These are phyloP conservation scores for Pyrrhoderma lamaoense DNA, from an alignment of 1,284 basidiomycete genomes.

Conservation along the genomic window DNA sequence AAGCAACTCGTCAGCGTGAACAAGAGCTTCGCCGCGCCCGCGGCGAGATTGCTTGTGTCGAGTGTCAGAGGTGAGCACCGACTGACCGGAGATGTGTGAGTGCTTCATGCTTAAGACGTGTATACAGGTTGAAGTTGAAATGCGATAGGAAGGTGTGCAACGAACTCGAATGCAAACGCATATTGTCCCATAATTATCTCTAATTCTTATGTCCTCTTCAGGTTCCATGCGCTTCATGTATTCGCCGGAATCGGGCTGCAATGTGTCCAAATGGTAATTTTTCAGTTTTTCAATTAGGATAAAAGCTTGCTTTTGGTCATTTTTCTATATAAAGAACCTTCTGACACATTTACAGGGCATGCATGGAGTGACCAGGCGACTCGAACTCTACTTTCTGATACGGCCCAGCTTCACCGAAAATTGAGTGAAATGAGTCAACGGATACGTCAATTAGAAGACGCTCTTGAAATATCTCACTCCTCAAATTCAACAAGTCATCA, in stretches of 20 bases:
- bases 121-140: conserved; percentile 56
- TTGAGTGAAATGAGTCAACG: conserved; percentile 54
- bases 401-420: conserved; percentile 62
- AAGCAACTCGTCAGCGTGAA: conserved; percentile 16
- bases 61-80: conserved; percentile 48
- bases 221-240: conserved; percentile 24
- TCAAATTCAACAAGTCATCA: conserved; percentile 45
- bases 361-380: conserved; percentile 29
- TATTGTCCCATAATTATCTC: conserved; percentile 27
- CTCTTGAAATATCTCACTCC: conserved; percentile 33
- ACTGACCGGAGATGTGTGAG: conserved; percentile 8
- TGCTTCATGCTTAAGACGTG: conserved; percentile 20
- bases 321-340: neutral
- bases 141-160: conserved; percentile 73
- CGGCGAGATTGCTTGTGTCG: conserved; percentile 54
- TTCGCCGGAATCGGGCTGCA: conserved; percentile 55
- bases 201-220: conserved; percentile 24
- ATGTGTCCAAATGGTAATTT: conserved; percentile 68
- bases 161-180: conserved; percentile 25
- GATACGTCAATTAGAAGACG: conserved; percentile 61
- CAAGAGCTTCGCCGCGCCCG: conserved; percentile 18
- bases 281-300: neutral
- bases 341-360: neutral
- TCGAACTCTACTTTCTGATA: conserved; percentile 59
- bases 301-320: neutral